A percentile compares a stretch with the other conserved stretches of the same genome.
These are phyloP conservation scores for Dactylellina parvicollis DNA, from an alignment of 2,329 filamentous ascomycete species.

Conservation along the genomic window DNA sequence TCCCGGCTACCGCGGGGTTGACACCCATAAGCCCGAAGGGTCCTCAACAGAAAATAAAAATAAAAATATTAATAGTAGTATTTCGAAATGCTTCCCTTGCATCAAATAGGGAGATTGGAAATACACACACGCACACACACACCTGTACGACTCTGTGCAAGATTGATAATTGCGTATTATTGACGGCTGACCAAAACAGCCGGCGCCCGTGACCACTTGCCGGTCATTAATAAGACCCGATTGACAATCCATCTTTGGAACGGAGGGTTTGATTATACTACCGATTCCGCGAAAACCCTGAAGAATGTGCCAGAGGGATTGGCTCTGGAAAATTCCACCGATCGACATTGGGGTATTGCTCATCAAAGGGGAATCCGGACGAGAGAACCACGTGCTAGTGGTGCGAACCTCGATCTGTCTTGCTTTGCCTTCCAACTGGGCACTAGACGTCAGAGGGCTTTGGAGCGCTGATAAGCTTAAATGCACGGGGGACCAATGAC, in stretches of 20 bases:
- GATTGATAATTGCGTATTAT: slow-evolving; percentile 53
- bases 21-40: slow-evolving; percentile 27
- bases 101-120: slow-evolving; percentile 42
- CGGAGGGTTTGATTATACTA: not conserved
- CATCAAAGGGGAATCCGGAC: slow-evolving; percentile 17
- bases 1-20: slow-evolving; percentile 50
- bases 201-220: slow-evolving; percentile 11
- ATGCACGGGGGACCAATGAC: slow-evolving; percentile 51
- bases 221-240: not conserved
- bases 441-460: slow-evolving; percentile 43
- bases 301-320: slow-evolving; percentile 17
- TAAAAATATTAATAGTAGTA: not conserved
- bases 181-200: slow-evolving; percentile 42
- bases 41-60: slow-evolving; percentile 34
- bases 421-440: slow-evolving; percentile 34
- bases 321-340: slow-evolving; percentile 48
- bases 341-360: slow-evolving; percentile 12
- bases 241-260: too few species aligned
- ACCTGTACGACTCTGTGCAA: too few species aligned
- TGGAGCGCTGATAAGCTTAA: slow-evolving; percentile 52
- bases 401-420: slow-evolving; percentile 28
- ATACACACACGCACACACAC: slow-evolving; percentile 19
- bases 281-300: slow-evolving; percentile 19
- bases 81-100: slow-evolving; percentile 34
- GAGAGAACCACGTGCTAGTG: slow-evolving; percentile 31